These are phyloP conservation scores for Fusarium duplospermum DNA, from an alignment of 2,329 filamentous ascomycete species.

Conservation along the genomic window DNA sequence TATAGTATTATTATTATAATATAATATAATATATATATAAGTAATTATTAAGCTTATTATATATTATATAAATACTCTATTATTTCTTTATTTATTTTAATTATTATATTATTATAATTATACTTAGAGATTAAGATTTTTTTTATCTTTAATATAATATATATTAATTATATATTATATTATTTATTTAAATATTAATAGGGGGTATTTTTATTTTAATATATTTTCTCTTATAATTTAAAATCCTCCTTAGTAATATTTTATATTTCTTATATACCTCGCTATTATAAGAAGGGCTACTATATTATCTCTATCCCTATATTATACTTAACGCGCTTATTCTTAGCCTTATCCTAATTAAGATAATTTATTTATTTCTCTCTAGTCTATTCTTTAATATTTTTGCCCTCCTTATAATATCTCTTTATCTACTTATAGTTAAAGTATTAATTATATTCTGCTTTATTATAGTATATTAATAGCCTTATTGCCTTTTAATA, in stretches of 20 bases:
- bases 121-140: background rate
- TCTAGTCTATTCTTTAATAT: background rate
- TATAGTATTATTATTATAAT: background rate
- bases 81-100: background rate
- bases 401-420: background rate
- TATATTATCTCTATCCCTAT: background rate
- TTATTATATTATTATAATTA: background rate
- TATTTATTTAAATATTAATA: background rate
- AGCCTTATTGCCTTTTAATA: slow-evolving; percentile 1
- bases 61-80: background rate
- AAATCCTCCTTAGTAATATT: slow-evolving; percentile 1
- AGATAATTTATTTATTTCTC: slow-evolving; percentile 4
- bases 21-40: background rate
- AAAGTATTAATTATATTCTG: slow-evolving; percentile 1
- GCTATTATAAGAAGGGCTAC: background rate
- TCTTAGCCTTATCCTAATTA: slow-evolving; percentile 7
- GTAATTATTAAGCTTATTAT: background rate
- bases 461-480: background rate
- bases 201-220: background rate
- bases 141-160: background rate
- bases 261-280: slow-evolving; percentile 2
- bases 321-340: background rate
- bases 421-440: slow-evolving; percentile 4
- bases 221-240: background rate
- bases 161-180: background rate